phyloP scores from a whole-genome alignment of 2,329 filamentous ascomycete genomes.

The Sporothrix pseudoabietina region DNA sequence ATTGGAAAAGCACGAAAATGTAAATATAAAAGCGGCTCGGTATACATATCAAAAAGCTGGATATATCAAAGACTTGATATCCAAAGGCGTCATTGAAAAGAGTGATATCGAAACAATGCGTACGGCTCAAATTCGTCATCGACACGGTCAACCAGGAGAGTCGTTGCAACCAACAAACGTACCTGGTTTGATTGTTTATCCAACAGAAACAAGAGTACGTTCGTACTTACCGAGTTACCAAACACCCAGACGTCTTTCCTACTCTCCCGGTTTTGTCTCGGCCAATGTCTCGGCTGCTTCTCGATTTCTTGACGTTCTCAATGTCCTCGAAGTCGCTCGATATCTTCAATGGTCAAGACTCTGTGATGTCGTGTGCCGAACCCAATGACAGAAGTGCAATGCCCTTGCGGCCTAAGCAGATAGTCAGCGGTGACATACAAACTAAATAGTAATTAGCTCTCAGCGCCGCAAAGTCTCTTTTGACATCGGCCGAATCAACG shows the following conservation, averaged over 20 bases:
- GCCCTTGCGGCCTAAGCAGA: not conserved
- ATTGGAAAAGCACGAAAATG: not conserved
- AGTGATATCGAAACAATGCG: not conserved
- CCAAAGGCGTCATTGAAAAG: not conserved
- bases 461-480: not conserved
- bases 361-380: not conserved
- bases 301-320: not conserved
- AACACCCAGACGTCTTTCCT: not conserved
- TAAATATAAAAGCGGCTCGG: not conserved
- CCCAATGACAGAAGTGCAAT: not conserved
- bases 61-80: not conserved
- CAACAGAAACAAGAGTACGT: not conserved
- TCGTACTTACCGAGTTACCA: not conserved
- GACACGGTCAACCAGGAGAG: not conserved
- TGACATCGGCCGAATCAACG: constrained; percentile 19
- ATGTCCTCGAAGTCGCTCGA: not conserved
- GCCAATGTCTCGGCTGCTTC: not conserved
- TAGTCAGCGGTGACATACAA: not conserved
- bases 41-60: not conserved
- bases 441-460: not conserved
- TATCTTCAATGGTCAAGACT: not conserved
- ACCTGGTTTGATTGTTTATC: not conserved
- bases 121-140: not conserved
- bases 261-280: not conserved
- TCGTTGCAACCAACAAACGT: not conserved